phyloP scores from a whole-genome alignment of 2,329 filamentous ascomycete species.

The Aspergillus pseudoterreus region DNA sequence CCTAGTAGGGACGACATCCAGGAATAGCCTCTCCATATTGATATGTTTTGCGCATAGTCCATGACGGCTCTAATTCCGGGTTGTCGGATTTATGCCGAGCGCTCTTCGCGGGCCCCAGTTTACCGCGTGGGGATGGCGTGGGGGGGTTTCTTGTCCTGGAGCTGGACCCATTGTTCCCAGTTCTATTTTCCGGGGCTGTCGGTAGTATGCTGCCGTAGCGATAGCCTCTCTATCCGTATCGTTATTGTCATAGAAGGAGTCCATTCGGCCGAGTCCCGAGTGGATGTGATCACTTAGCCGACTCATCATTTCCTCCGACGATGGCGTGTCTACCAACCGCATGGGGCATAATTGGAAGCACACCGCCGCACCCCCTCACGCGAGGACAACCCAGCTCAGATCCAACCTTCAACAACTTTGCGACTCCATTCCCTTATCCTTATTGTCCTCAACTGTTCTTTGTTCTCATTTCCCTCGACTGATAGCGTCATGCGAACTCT shows the following conservation, averaged over 20 bases:
- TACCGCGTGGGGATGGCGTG: background rate
- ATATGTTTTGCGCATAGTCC: too few relatives aligned
- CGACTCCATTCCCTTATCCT: background rate
- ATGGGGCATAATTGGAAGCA: background rate
- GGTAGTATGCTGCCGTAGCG: too few relatives aligned
- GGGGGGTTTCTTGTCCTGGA: too few relatives aligned
- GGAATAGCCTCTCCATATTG: too few relatives aligned
- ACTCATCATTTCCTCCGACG: constrained; percentile 10
- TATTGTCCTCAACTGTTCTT: background rate
- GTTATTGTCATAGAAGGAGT: background rate
- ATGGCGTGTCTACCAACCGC: constrained; percentile 10
- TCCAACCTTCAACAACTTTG: background rate
- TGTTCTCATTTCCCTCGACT: too few relatives aligned
- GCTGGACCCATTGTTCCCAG: too few relatives aligned
- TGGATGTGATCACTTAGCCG: background rate
- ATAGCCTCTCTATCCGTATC: too few relatives aligned
- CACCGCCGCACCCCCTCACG: background rate
- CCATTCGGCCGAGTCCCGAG: constrained; percentile 16
- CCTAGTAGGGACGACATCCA: too few relatives aligned
- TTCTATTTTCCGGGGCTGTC: too few relatives aligned
- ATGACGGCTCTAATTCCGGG: background rate
- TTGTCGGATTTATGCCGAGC: too few relatives aligned
- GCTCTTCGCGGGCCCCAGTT: background rate
- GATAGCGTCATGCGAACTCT: constrained; percentile 20
- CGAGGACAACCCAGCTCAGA: background rate